These are phyloP conservation scores for Metarhizium brunneum DNA, from an alignment of 2,329 filamentous ascomycete species.

Conservation along the genomic window DNA sequence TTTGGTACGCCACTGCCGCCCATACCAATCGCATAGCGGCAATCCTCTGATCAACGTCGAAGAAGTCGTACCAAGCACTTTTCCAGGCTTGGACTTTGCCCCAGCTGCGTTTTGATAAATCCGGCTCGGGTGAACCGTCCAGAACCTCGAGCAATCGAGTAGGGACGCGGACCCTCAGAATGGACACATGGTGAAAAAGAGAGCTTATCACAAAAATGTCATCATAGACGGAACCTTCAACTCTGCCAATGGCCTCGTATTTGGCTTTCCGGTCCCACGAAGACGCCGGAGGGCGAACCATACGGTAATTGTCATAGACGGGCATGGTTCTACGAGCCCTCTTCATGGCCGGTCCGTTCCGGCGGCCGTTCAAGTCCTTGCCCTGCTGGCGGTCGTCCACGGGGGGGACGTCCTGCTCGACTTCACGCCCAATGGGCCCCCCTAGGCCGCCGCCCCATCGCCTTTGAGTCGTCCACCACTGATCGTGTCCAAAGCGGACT, in stretches of 20 bases:
- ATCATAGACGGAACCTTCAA: constrained; percentile 38
- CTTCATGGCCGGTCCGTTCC: constrained; percentile 25
- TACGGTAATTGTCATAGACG: constrained; percentile 56
- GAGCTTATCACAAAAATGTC: constrained; percentile 54
- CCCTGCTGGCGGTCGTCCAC: constrained; percentile 35
- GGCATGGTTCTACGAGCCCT: constrained; percentile 45
- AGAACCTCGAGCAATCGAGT: constrained; percentile 41
- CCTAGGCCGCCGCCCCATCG: constrained; percentile 56
- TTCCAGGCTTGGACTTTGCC: constrained; percentile 45
- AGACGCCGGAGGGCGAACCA: constrained; percentile 46
- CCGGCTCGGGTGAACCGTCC: constrained; percentile 32
- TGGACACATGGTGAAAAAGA: constrained; percentile 51
- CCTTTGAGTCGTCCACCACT: constrained; percentile 52
- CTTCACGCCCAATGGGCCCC: constrained; percentile 53
- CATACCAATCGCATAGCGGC: constrained; percentile 49
- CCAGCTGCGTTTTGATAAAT: constrained; percentile 32
- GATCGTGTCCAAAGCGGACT: constrained; percentile 44
- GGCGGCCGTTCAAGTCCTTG: constrained; percentile 14
- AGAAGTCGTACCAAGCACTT: constrained; percentile 54
- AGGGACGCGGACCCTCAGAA: constrained; percentile 51
- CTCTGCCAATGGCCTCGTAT: constrained; percentile 48
- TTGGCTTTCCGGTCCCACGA: constrained; percentile 53
- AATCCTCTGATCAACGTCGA: constrained; percentile 42
- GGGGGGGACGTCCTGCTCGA: constrained; percentile 36
- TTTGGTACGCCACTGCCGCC: constrained; percentile 51